Conservation (phyloP, 257 asterid species). For the Mentha longifolia region DNA sequence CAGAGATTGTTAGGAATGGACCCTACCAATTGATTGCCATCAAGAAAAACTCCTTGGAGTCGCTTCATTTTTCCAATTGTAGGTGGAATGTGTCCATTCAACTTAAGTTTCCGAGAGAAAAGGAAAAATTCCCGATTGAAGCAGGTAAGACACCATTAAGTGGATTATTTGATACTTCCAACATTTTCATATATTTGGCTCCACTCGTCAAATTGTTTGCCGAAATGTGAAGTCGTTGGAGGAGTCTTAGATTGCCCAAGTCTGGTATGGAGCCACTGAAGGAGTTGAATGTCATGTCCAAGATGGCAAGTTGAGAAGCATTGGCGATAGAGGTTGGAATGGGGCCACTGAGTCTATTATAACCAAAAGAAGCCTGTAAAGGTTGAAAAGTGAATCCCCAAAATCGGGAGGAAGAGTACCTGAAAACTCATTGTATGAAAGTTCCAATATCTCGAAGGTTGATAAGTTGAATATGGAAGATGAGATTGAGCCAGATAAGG, state of each 20-base stretch:
- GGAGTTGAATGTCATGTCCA: not conserved
- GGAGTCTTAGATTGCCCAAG: not conserved
- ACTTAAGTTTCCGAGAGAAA: not conserved
- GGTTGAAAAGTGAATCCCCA: not conserved
- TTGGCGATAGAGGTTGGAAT: conserved; percentile 1
- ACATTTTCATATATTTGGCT: not conserved
- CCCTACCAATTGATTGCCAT: not conserved
- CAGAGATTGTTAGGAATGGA: not conserved
- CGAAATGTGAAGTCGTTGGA: not conserved
- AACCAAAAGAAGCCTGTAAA: not conserved
- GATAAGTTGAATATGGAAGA: not conserved
- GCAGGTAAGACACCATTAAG: not conserved
- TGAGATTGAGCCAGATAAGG: not conserved
- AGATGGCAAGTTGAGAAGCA: not conserved
- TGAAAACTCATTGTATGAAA: not conserved
- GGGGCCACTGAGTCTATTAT: not conserved
- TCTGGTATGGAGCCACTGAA: not conserved
- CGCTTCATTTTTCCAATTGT: not conserved
- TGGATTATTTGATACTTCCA: not conserved
- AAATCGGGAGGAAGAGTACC: not conserved
- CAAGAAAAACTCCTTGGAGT: not conserved
- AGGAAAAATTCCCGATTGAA: not conserved
- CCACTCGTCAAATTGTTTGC: conserved; percentile 5
- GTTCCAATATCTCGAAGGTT: not conserved
- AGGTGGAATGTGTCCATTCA: not conserved